Conservation (phyloP, 495 filamentous ascomycete genomes). For the Cairneyella variabilis region DNA sequence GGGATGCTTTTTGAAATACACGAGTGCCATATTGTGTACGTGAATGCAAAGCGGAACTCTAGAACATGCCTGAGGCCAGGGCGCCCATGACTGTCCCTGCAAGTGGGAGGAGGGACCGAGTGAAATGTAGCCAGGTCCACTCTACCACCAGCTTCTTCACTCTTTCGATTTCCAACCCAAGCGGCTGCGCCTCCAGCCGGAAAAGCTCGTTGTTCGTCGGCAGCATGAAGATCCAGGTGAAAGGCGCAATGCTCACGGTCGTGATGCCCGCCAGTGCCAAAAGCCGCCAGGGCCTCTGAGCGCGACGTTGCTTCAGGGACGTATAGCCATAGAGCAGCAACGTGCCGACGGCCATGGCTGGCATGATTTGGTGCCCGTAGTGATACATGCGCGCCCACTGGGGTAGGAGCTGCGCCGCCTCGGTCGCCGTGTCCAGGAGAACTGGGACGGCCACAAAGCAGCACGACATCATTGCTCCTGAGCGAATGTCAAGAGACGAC, state of each 20-base stretch:
- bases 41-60: no score
- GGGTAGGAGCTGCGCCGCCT: conserved; percentile 18
- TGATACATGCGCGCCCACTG: conserved; percentile 29
- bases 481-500: neutral
- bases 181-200: conserved; percentile 20
- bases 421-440: conserved; percentile 27
- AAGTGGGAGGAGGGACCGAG: no score
- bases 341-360: conserved; percentile 22
- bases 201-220: conserved; percentile 32
- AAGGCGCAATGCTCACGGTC: conserved; percentile 30
- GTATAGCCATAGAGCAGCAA: conserved; percentile 22
- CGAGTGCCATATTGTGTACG: no score
- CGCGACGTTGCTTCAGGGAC: conserved; percentile 4
- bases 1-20: no score
- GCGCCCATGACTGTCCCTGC: no score
- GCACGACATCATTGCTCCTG: conserved; percentile 29
- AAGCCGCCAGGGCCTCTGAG: conserved; percentile 17
- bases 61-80: no score
- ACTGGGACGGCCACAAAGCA: conserved; percentile 26
- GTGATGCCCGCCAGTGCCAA: conserved; percentile 7
- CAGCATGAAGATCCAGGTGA: conserved; percentile 31
- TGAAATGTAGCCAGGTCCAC: no score
- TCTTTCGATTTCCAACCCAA: no score
- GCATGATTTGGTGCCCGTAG: conserved; percentile 29
- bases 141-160: no score